These are phyloP conservation scores for Eucalyptus erythrocorys DNA, from an alignment of 345 rosid species.

Conservation along the genomic window DNA sequence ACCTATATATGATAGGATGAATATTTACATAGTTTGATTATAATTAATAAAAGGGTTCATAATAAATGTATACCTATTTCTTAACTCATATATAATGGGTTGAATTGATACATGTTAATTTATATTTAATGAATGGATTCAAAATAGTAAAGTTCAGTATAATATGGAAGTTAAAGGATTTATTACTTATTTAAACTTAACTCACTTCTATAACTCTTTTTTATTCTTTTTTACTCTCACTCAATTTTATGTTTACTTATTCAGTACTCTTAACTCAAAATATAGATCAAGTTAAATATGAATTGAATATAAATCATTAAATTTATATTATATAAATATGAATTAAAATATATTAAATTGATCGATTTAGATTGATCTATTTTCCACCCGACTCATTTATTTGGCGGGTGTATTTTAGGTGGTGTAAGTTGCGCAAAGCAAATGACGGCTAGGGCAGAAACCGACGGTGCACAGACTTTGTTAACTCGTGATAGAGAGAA, in stretches of 20 bases:
- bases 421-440: neutral
- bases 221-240: rapidly evolving
- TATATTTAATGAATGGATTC: neutral
- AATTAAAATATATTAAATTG: too few species aligned
- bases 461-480: neutral
- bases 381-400: too few species aligned
- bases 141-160: neutral
- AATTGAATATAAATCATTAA: rapidly evolving
- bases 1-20: too few species aligned
- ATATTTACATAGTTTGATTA: too few species aligned
- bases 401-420: neutral
- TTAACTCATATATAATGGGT: neutral
- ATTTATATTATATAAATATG: too few species aligned
- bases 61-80: neutral
- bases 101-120: neutral
- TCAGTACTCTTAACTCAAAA: rapidly evolving
- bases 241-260: too few species aligned
- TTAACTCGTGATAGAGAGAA: neutral
- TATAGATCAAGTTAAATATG: neutral
- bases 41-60: too few species aligned
- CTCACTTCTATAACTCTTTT: too few species aligned
- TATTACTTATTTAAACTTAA: too few species aligned
- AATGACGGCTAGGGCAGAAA: neutral
- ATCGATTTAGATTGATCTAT: too few species aligned
- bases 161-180: too few species aligned